Evolutionary conservation across 345 rosid species (phyloP).

Genomic region (Arabidopsis arenosa): DNA sequence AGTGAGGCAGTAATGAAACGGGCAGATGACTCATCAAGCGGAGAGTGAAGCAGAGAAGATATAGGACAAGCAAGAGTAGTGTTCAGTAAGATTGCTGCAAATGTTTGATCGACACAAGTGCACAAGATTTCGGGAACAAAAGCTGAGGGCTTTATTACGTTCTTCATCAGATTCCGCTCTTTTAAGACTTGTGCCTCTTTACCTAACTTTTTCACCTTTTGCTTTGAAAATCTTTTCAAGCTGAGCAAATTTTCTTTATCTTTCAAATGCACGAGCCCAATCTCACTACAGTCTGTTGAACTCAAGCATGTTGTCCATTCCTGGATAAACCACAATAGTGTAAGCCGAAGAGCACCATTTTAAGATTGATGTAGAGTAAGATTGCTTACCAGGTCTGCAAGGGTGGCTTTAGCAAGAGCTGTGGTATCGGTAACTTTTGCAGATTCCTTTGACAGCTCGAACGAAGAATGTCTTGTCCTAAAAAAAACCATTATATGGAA

Average conservation of each 20-base stretch:
- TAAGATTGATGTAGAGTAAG: slow-evolving; percentile 21
- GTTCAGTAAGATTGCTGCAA: slow-evolving; percentile 76
- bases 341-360: slow-evolving; percentile 24
- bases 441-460: slow-evolving; percentile 56
- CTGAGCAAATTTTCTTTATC: slow-evolving; percentile 67
- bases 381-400: slow-evolving; percentile 70
- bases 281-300: slow-evolving; percentile 89
- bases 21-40: slow-evolving; percentile 78
- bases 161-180: slow-evolving; percentile 84
- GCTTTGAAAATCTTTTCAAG: slow-evolving; percentile 88
- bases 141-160: slow-evolving; percentile 55
- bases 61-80: slow-evolving; percentile 78
- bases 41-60: slow-evolving; percentile 74
- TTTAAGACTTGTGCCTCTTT: slow-evolving; percentile 85
- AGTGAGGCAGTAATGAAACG: slow-evolving; percentile 76
- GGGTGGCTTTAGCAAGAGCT: slow-evolving; percentile 54
- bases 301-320: slow-evolving; percentile 82
- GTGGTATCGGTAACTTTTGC: slow-evolving; percentile 54
- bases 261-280: slow-evolving; percentile 72
- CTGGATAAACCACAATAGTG: slow-evolving; percentile 40
- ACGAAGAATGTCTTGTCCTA: slow-evolving; percentile 68
- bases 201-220: slow-evolving; percentile 73
- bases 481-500: slow-evolving; percentile 37
- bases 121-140: slow-evolving; percentile 73
- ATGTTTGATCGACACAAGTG: slow-evolving; percentile 67